phyloP scores from a whole-genome alignment of 306 rosid species.

The Acacia melanoxylon region DNA sequence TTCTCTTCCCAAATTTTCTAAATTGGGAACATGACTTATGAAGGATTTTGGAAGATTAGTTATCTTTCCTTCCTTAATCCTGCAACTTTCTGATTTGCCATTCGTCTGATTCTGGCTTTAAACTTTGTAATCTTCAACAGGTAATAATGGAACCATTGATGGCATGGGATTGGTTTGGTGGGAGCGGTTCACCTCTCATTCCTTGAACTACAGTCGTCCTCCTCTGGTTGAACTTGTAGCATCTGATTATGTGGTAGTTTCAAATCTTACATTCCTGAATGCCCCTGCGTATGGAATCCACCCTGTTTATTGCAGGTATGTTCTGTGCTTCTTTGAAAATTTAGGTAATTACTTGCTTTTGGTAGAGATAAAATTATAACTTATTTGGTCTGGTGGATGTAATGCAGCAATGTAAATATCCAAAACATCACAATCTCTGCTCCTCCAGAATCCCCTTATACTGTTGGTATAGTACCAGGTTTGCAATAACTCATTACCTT shows the following conservation, averaged over 20 bases:
- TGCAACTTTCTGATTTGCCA: neutral
- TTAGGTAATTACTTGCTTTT: neutral
- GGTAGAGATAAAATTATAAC: neutral
- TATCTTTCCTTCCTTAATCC: neutral
- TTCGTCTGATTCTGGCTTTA: slow-evolving; percentile 20
- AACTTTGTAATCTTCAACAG: slow-evolving; percentile 42
- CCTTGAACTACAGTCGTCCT: slow-evolving; percentile 89
- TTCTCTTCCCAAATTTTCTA: neutral
- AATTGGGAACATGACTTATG: neutral
- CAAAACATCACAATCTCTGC: slow-evolving; percentile 75
- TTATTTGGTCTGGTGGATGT: slow-evolving; percentile 28
- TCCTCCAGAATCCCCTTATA: slow-evolving; percentile 80
- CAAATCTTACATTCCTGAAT: slow-evolving; percentile 88
- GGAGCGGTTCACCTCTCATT: slow-evolving; percentile 72
- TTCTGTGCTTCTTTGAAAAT: slow-evolving; percentile 23
- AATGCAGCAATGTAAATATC: slow-evolving; percentile 81
- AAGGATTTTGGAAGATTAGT: neutral
- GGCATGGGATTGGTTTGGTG: slow-evolving; percentile 97
- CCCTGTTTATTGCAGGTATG: slow-evolving; percentile 96
- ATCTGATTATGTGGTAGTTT: slow-evolving; percentile 72
- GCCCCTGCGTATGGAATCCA: slow-evolving; percentile 89
- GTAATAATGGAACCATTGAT: slow-evolving; percentile 88
- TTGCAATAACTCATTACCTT: slow-evolving; percentile 32
- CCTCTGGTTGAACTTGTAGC: slow-evolving; percentile 77
- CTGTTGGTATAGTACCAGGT: slow-evolving; percentile 95